Conservation (phyloP, 2,329 filamentous ascomycete genomes). For the Endothia cerciana region DNA sequence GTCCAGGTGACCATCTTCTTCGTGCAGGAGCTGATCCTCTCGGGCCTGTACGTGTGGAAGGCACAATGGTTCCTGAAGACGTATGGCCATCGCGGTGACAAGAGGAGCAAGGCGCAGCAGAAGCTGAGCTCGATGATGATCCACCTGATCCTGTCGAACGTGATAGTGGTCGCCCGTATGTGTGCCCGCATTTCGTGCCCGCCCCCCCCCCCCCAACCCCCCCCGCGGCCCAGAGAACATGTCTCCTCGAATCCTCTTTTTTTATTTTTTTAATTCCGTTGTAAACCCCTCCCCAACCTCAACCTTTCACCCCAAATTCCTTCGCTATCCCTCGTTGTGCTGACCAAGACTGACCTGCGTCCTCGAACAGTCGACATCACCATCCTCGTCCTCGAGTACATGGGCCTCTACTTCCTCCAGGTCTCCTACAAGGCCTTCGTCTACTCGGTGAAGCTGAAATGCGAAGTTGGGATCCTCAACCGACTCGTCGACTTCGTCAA, state of each 20-base stretch:
- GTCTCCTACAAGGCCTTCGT: slow-evolving; percentile 40
- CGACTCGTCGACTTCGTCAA: slow-evolving; percentile 39
- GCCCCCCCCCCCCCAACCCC: too few species aligned
- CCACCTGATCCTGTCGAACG: slow-evolving; percentile 52
- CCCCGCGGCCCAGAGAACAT: too few species aligned
- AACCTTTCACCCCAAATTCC: not conserved
- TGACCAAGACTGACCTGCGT: not conserved
- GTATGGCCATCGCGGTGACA: slow-evolving; percentile 36
- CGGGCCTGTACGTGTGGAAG: slow-evolving; percentile 56
- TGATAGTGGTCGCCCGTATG: slow-evolving; percentile 40
- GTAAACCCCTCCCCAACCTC: too few species aligned
- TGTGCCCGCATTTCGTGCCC: not conserved
- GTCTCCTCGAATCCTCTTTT: not conserved
- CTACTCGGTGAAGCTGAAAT: slow-evolving; percentile 44
- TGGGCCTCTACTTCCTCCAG: slow-evolving; percentile 40
- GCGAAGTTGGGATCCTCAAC: slow-evolving; percentile 43
- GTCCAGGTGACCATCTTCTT: slow-evolving; percentile 61
- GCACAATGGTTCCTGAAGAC: slow-evolving; percentile 53
- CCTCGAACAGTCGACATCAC: slow-evolving; percentile 36
- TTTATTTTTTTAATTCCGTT: too few species aligned
- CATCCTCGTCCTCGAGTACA: slow-evolving; percentile 39
- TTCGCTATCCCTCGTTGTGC: not conserved
- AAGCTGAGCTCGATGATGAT: slow-evolving; percentile 48
- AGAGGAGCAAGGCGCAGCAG: slow-evolving; percentile 37
- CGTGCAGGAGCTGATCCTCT: slow-evolving; percentile 58